Conservation (phyloP, 1,284 basidiomycete genomes). For the Neolentinus lepideus region DNA sequence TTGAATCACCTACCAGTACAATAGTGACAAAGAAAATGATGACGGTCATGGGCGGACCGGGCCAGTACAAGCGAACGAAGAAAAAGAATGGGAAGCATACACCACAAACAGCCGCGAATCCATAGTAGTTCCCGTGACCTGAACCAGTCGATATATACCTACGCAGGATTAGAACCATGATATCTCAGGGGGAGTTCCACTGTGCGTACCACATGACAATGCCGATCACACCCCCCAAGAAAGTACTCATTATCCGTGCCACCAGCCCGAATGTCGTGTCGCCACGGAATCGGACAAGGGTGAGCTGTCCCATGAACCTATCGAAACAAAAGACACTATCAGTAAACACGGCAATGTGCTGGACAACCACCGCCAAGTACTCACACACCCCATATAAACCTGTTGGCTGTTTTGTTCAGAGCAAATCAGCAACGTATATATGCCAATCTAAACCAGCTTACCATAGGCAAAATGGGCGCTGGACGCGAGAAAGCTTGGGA, state of each 20-base stretch:
- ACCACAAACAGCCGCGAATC: conserved; percentile 62
- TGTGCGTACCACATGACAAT: conserved; percentile 57
- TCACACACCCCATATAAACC: conserved; percentile 31
- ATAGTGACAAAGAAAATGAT: conserved; percentile 72
- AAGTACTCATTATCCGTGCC: conserved; percentile 58
- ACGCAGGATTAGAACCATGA: neutral
- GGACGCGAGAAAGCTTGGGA: conserved; percentile 52
- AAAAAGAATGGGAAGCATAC: conserved; percentile 70
- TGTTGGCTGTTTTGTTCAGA: conserved; percentile 15
- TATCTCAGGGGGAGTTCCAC: neutral
- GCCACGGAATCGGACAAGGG: conserved; percentile 63
- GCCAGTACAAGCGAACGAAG: conserved; percentile 66
- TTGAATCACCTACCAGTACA: conserved; percentile 40
- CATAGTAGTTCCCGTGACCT: conserved; percentile 66
- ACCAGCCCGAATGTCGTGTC: conserved; percentile 70
- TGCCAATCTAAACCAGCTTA: conserved; percentile 21
- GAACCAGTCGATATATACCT: conserved; percentile 72
- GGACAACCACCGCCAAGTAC: conserved; percentile 6
- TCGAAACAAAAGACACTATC: neutral
- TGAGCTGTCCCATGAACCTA: conserved; percentile 69
- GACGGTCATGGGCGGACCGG: conserved; percentile 64
- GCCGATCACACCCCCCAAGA: conserved; percentile 64
- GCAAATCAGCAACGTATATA: neutral
- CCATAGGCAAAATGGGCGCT: conserved; percentile 55
- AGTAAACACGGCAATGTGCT: neutral